A percentile compares a stretch with the other conserved stretches of the same genome.
Evolutionary conservation across 208 protist genomes (phyloP).

Genomic region (Strigomonas culicis): DNA sequence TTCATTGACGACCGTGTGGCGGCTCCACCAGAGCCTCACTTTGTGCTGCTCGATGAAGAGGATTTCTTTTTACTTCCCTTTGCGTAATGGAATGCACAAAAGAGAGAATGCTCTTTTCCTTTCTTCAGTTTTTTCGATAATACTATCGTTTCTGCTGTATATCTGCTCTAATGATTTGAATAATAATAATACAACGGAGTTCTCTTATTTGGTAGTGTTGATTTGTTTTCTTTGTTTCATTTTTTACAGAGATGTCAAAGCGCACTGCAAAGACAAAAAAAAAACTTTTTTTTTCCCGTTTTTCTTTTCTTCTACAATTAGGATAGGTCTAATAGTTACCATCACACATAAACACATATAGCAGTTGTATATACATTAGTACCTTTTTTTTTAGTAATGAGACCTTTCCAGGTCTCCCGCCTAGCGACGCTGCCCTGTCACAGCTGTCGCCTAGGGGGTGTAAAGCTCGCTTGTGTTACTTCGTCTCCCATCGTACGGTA

Average conservation of each 20-base stretch:
- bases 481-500: too few species aligned
- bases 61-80: not conserved
- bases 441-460: not conserved
- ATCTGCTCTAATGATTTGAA: not conserved
- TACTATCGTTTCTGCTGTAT: too few species aligned
- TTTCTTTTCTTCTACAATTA: conserved; percentile 5
- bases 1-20: too few species aligned
- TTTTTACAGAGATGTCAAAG: conserved; percentile 2
- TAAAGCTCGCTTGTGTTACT: not conserved
- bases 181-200: conserved; percentile 1
- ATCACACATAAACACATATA: too few species aligned
- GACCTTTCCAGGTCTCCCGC: not conserved
- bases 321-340: not conserved
- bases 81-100: not conserved
- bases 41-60: too few species aligned
- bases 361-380: not conserved
- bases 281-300: not conserved
- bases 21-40: too few species aligned
- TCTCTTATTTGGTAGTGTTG: not conserved
- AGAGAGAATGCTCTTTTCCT: too few species aligned
- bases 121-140: too few species aligned
- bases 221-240: conserved; percentile 5
- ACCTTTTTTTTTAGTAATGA: not conserved
- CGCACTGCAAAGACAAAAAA: not conserved
- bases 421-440: not conserved